Conservation (phyloP, 2,329 filamentous ascomycete species). For the Scedosporium dehoogii region DNA sequence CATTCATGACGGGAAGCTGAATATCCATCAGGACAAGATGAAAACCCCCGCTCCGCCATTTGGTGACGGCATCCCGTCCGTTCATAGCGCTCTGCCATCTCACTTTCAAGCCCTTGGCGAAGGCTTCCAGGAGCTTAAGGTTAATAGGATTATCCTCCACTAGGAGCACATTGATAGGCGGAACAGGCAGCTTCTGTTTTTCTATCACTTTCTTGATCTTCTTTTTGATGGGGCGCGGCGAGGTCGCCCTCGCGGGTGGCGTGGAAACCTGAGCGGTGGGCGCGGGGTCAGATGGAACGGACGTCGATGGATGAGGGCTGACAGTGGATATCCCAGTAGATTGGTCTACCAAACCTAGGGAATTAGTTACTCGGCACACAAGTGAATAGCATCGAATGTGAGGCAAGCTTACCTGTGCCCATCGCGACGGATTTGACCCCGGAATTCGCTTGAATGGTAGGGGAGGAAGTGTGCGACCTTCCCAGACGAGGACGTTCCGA, state of each 20-base stretch:
- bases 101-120: slow-evolving; percentile 92
- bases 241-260: slow-evolving; percentile 21
- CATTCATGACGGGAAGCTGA: slow-evolving; percentile 92
- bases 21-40: slow-evolving; percentile 98
- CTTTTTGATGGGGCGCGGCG: slow-evolving; percentile 19
- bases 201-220: slow-evolving; percentile 44
- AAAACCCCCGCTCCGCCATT: slow-evolving; percentile 88
- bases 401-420: not conserved
- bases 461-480: not conserved
- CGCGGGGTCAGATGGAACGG: not conserved
- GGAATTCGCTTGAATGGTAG: not conserved
- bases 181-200: slow-evolving; percentile 51
- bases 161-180: slow-evolving; percentile 93
- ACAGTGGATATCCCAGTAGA: not conserved
- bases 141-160: slow-evolving; percentile 99
- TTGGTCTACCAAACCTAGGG: not conserved
- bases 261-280: slow-evolving; percentile 10
- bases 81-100: slow-evolving; percentile 97
- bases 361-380: too few species aligned
- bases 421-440: not conserved
- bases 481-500: not conserved
- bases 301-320: not conserved
- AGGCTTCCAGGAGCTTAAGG: slow-evolving; percentile 81
- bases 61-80: slow-evolving; percentile 81
- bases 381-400: too few species aligned